phyloP scores from a whole-genome alignment of 2,329 filamentous ascomycete genomes.

The Onygenales sp. region DNA sequence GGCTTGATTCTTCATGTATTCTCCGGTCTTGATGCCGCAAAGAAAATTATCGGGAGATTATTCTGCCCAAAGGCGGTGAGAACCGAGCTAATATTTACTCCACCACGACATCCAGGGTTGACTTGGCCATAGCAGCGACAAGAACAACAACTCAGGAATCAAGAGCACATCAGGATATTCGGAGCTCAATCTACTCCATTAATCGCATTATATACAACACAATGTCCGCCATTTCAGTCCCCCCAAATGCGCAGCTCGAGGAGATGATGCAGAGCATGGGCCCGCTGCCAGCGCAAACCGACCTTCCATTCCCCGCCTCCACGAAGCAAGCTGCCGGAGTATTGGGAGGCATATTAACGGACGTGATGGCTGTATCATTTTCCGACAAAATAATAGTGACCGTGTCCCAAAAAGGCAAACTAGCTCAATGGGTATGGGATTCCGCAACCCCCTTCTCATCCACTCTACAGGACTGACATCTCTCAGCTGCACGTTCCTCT shows the following conservation, averaged over 20 bases:
- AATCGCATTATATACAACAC: not conserved
- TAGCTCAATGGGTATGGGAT: conserved; percentile 77
- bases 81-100: not conserved
- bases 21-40: not conserved
- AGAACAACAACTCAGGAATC: not conserved
- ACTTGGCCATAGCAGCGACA: not conserved
- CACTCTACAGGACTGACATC: conserved; percentile 7
- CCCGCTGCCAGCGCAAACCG: conserved; percentile 9
- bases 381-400: conserved; percentile 87
- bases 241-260: not conserved
- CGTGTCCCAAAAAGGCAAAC: conserved; percentile 70
- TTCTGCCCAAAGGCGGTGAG: conserved; percentile 14
- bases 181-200: not conserved
- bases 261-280: not conserved
- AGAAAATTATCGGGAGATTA: conserved; percentile 1
- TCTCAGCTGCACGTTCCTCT: conserved; percentile 23
- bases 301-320: conserved; percentile 57
- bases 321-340: conserved; percentile 51
- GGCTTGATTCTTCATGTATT: not conserved
- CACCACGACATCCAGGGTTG: not conserved
- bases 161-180: not conserved
- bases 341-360: conserved; percentile 61
- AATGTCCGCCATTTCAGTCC: not conserved
- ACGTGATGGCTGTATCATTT: conserved; percentile 65
- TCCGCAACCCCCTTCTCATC: not conserved